Evolutionary conservation across 1,284 basidiomycete genomes (phyloP), one percentile per base, ranked within the genome.

Genomic region (Pseudozyma hubeiensis): DNA sequence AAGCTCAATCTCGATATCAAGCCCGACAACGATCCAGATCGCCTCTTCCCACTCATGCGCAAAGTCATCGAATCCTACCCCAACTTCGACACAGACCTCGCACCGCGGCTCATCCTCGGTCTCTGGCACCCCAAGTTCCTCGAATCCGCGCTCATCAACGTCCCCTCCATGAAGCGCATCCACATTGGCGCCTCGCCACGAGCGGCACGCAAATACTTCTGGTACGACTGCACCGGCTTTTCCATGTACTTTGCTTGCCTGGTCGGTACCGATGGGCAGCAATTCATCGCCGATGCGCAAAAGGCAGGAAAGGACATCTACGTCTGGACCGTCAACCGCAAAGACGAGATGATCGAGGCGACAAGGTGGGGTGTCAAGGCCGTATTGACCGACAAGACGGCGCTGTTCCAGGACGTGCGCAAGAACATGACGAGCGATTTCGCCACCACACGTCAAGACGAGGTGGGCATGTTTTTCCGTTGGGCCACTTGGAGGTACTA

Each of bases 271-370:
- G 93, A 94, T 68, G 88, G 87, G 29, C 83, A 80, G 75, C 89
- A 88, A 74, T 98, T 98, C 86, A 87, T 91, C 56, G 86, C 87
- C 49, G 91, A 95, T 69, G 94, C 93, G 85, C 90, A 90, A 82
- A 86, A 83, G 16, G 90, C 89, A 0, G 91, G 91, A 24, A 99
- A 99, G 88, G 89, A 89, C 79, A 80, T 97, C 48, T 79, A 94
- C 89, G 93, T 95, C 11, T 99, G 97, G 97, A 99, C 96, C 0
- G 95, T 98, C 33, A 99, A 98, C 84, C 89, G 91, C 49, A 89
- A 90, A 10, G 89, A 90, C 64, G 91, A 96, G 84, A 97, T 99
- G 95, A 91, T 96, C 87, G 93, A 97, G 89, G 93, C 93, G 65
- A 91, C 92, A 17, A 88, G 93, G 74, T 97, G 94, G 96, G 92